Evolutionary conservation across 129 eudicot species (phyloP), one percentile per base, ranked within the genome.

Genomic region (Chrysanthemum makinoi): DNA sequence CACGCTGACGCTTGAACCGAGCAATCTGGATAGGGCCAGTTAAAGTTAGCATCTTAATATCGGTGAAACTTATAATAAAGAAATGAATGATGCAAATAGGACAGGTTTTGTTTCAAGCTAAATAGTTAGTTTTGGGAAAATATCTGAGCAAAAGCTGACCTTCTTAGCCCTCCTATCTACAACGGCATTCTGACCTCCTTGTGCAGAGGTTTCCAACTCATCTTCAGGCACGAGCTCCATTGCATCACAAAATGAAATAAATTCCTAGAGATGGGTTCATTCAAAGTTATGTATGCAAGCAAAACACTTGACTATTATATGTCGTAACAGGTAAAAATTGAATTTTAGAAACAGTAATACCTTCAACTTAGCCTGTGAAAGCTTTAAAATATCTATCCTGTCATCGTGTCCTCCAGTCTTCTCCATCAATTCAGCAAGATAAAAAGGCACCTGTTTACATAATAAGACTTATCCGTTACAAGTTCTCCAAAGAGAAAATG

Each of bases 161-260:
- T 94, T 94, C 87, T 81, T 84, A 55, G 98, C 98, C 79, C 98
- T 87, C 62, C 61, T 77, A 66, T 89, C 97, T 52, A 84, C 86
- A 74, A 66, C 72, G 48, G 90, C 69, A 30, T 74, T 81, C 57
- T 82, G 80, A 33, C 84, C 81, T 11, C 71, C 81, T 57, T 63
- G 80, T 24, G 35, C 24, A 70, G 86, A 83, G 47, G 79, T 12
- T 76, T 86, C 93, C 65, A 81, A 53, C 84, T 94, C 98, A 39
- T 86, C 97, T 76, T 85, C 80, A 20, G 93, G 96, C 18, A 94
- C 77, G 80, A 94, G 97, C 75, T 89, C 98, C 98, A 94, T 87
- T 3, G 85, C 87, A 77, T 94, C 98, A 77, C 97, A 94, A 72
- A 94, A 94, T 48, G 97, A 74, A 47, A 89, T 64, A 68, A 94